Percentiles rank a stretch among this genome's conserved stretches.
Evolutionary conservation across 805 yeast genomes (phyloP).

Genomic region (Kazachstania martiniae): DNA sequence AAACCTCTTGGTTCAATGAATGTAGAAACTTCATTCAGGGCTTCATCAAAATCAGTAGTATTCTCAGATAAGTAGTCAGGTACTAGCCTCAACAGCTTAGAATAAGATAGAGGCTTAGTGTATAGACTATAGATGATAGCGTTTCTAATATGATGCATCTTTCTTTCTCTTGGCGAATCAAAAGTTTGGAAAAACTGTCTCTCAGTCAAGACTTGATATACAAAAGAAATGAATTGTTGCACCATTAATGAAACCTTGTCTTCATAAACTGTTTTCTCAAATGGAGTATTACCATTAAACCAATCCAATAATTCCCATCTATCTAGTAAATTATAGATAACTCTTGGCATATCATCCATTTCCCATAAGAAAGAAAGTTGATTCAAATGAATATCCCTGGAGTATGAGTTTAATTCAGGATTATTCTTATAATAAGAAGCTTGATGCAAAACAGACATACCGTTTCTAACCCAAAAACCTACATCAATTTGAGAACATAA

Average conservation of each 20-base stretch:
- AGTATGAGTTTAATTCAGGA: conserved; percentile 43
- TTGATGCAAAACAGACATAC: conserved; percentile 41
- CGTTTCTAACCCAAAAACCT: conserved; percentile 71
- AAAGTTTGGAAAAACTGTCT: conserved; percentile 47
- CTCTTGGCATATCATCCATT: conserved; percentile 39
- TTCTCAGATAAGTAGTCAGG: conserved; percentile 30
- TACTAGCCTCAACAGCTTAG: conserved; percentile 32
- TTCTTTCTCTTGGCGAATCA: conserved; percentile 23
- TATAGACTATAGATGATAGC: conserved; percentile 42
- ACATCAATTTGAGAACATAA: conserved; percentile 48
- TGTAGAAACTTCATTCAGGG: conserved; percentile 46
- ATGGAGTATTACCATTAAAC: conserved; percentile 30
- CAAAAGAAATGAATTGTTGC: conserved; percentile 67
- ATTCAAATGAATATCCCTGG: conserved; percentile 62
- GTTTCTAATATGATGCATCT: conserved; percentile 27
- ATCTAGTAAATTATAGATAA: conserved; percentile 45
- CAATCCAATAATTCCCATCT: conserved; percentile 51
- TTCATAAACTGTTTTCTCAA: conserved; percentile 37
- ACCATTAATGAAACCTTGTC: conserved; percentile 46
- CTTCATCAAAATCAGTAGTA: conserved; percentile 34
- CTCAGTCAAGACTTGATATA: conserved; percentile 62
- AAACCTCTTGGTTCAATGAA: conserved; percentile 58
- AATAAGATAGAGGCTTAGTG: conserved; percentile 43
- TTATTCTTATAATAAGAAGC: conserved; percentile 40
- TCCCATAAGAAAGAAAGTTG: conserved; percentile 51